A percentile compares a stretch with the other conserved stretches of the same genome.
Evolutionary conservation across 768 basidiomycete genomes (phyloP).

Genomic region (Mycena crocata): DNA sequence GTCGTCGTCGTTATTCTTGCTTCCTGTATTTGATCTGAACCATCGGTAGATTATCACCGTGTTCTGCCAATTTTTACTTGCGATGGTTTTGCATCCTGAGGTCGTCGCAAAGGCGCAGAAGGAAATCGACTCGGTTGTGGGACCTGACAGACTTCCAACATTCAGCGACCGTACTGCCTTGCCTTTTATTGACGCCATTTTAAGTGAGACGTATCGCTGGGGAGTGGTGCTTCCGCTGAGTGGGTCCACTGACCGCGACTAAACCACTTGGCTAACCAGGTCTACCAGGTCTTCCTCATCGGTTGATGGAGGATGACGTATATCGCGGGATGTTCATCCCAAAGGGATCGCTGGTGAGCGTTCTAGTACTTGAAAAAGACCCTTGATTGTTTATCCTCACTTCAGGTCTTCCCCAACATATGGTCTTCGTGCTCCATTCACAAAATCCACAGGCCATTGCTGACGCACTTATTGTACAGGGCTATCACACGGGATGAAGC

Average conservation of each 20-base stretch:
- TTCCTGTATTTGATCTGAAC: neutral
- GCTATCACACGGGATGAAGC: neutral
- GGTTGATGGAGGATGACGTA: neutral
- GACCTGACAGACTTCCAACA: conserved; percentile 31
- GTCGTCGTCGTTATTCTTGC: neutral
- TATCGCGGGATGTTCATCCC: conserved; percentile 14
- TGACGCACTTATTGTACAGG: neutral
- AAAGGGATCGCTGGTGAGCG: conserved; percentile 3
- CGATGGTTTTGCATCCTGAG: conserved; percentile 42
- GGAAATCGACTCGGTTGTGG: conserved; percentile 41
- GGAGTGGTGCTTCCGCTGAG: neutral
- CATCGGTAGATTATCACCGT: neutral
- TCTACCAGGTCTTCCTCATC: conserved; percentile 5
- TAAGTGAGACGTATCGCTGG: conserved; percentile 27
- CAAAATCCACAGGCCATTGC: neutral
- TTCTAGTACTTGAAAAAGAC: neutral
- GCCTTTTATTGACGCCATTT: conserved; percentile 34
- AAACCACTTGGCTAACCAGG: neutral
- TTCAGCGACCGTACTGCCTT: conserved; percentile 31
- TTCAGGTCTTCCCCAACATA: neutral
- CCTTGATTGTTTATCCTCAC: neutral
- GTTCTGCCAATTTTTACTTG: conserved; percentile 34
- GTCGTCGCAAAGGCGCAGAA: conserved; percentile 36
- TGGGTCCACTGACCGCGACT: neutral
- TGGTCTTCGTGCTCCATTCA: too few species aligned